phyloP scores from a whole-genome alignment of 106 monocot genomes.

The Phalaenopsis equestris region DNA sequence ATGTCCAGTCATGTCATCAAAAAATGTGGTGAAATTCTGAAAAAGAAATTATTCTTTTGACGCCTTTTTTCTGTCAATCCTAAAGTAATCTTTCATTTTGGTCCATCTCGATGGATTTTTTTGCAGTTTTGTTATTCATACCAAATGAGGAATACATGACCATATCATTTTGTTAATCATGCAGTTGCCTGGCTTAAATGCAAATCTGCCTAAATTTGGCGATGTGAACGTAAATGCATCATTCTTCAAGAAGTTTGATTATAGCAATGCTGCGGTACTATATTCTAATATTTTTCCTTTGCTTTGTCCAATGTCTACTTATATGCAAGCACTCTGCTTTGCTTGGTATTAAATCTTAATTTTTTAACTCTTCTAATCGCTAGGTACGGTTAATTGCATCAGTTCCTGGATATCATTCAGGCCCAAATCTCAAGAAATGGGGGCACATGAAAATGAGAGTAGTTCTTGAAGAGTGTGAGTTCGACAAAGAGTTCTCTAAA shows the following conservation, averaged over 20 bases:
- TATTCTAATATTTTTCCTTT: neutral
- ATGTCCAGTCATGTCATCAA: neutral
- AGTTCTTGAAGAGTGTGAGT: constrained; percentile 56
- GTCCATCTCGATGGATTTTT: neutral
- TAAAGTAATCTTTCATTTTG: neutral
- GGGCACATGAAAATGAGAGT: constrained; percentile 89
- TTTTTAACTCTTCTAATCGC: neutral
- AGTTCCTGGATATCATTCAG: constrained; percentile 91
- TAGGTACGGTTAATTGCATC: constrained; percentile 92
- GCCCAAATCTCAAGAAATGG: constrained; percentile 75
- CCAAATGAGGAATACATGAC: constrained; percentile 1
- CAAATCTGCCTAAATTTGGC: constrained; percentile 51
- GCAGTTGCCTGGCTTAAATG: constrained; percentile 80
- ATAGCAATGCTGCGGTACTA: constrained; percentile 60
- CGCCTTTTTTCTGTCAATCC: neutral
- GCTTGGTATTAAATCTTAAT: neutral
- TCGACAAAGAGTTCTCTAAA: constrained; percentile 72
- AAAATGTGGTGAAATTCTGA: neutral
- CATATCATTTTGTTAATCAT: constrained; percentile 1
- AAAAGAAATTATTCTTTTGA: neutral
- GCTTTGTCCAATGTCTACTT: neutral
- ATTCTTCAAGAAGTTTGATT: constrained; percentile 94
- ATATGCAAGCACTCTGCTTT: neutral
- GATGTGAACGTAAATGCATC: constrained; percentile 54
- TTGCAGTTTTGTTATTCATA: neutral